Conservation (phyloP, 495 filamentous ascomycete genomes). For the Aspergillus leporis region DNA sequence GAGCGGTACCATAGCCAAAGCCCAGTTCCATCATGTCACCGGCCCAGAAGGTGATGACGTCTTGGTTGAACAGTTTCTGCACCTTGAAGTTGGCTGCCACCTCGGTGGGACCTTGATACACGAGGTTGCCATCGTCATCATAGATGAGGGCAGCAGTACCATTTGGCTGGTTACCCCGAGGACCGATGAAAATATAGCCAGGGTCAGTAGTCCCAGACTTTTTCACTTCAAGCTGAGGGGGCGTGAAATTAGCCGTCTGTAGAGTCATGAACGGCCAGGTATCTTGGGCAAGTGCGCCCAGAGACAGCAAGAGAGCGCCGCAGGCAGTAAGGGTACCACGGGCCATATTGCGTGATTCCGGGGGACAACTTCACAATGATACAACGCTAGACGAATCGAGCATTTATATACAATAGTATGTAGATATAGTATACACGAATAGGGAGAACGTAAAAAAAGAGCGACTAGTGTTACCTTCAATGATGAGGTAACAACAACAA, state of each 20-base stretch:
- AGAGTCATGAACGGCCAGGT: constrained; percentile 29
- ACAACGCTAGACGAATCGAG: constrained; percentile 1
- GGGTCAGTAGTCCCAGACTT: constrained; percentile 32
- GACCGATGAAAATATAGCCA: constrained; percentile 38
- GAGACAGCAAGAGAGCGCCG: constrained; percentile 28
- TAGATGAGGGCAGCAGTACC: constrained; percentile 39
- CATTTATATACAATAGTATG: neutral
- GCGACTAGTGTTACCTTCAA: neutral
- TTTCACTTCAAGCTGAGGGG: constrained; percentile 31
- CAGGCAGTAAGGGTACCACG: constrained; percentile 20
- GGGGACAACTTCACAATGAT: neutral
- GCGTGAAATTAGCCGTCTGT: constrained; percentile 29
- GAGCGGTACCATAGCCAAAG: constrained; percentile 34
- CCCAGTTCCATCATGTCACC: constrained; percentile 37
- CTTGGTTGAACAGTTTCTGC: constrained; percentile 32
- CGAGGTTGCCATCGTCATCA: constrained; percentile 32
- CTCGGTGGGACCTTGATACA: constrained; percentile 36
- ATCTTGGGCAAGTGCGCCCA: constrained; percentile 24
- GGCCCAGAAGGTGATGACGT: constrained; percentile 41
- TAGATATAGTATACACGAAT: neutral
- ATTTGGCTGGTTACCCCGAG: constrained; percentile 29
- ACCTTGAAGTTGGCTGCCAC: constrained; percentile 39
- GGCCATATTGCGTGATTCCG: constrained; percentile 14
- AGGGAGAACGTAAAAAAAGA: neutral
- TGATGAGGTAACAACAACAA: neutral